Percentiles rank a stretch among this genome's conserved stretches.
Evolutionary conservation across 2,329 filamentous ascomycete genomes (phyloP).

Genomic region (Monilinia fructicola): DNA sequence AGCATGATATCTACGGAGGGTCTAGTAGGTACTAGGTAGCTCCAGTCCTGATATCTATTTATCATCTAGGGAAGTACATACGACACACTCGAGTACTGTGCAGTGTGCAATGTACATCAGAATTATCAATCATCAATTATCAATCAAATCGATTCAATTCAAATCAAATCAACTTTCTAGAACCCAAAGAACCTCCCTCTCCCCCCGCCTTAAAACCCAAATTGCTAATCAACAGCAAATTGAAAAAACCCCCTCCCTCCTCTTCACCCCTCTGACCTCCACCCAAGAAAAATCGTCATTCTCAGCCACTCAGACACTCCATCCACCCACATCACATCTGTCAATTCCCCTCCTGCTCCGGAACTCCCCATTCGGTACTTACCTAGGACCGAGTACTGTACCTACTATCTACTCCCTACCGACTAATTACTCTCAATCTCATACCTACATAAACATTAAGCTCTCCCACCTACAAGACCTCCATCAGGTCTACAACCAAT

Average conservation of each 20-base stretch:
- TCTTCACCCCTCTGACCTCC: too few relatives aligned
- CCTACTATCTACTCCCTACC: too few relatives aligned
- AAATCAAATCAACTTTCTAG: neutral
- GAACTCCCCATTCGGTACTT: neutral
- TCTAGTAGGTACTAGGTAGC: too few relatives aligned
- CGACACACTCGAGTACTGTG: too few relatives aligned
- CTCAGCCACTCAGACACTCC: neutral
- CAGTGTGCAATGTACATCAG: too few relatives aligned
- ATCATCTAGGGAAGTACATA: too few relatives aligned
- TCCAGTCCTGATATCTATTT: neutral
- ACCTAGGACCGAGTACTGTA: too few relatives aligned
- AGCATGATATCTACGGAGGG: too few relatives aligned
- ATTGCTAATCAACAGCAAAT: neutral
- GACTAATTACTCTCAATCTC: too few relatives aligned
- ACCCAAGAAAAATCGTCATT: too few relatives aligned
- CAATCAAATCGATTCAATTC: neutral
- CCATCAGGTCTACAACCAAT: slow-evolving; percentile 24
- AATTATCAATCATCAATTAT: neutral
- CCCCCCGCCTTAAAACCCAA: neutral
- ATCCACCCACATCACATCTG: neutral
- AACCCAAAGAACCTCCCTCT: neutral
- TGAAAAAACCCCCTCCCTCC: too few relatives aligned
- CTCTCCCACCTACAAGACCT: slow-evolving; percentile 21
- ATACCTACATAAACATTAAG: slow-evolving; percentile 8
- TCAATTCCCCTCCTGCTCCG: neutral